These are phyloP conservation scores for Glycyrrhiza uralensis DNA, from an alignment of 306 rosid species.

Conservation along the genomic window DNA sequence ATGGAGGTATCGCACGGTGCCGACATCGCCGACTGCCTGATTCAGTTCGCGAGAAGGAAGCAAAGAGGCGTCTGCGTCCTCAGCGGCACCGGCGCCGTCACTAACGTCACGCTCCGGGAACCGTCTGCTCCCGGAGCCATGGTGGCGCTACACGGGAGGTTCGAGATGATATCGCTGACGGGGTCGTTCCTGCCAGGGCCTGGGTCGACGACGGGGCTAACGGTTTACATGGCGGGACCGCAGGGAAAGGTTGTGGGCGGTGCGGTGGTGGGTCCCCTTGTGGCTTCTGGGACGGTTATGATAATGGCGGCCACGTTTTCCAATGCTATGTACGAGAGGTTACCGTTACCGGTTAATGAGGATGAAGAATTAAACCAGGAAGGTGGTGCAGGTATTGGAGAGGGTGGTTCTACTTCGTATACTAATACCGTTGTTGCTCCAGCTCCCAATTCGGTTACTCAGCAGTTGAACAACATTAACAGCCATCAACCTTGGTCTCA, in stretches of 20 bases:
- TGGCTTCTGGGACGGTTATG: constrained; percentile 63
- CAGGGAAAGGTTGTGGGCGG: constrained; percentile 75
- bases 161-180: constrained; percentile 54
- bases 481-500: too few relatives aligned
- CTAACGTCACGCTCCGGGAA: constrained; percentile 58
- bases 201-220: constrained; percentile 48
- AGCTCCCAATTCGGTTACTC: too few relatives aligned
- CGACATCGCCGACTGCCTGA: constrained; percentile 49
- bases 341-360: constrained; percentile 54
- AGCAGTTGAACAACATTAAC: too few relatives aligned
- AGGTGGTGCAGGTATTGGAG: constrained; percentile 26
- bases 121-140: constrained; percentile 46
- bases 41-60: constrained; percentile 50
- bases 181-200: constrained; percentile 63
- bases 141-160: constrained; percentile 59
- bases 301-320: constrained; percentile 69
- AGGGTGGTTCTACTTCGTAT: too few relatives aligned
- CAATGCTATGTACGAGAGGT: constrained; percentile 58
- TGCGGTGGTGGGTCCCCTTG: constrained; percentile 59
- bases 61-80: constrained; percentile 72
- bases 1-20: constrained; percentile 65
- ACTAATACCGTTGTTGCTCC: too few relatives aligned
- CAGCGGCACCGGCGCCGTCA: constrained; percentile 60
- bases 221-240: constrained; percentile 56
- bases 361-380: constrained; percentile 48